Percentiles rank a stretch among this genome's conserved stretches.
These are phyloP conservation scores for Annulohypoxylon bovei DNA, from an alignment of 495 filamentous ascomycete genomes.

Conservation along the genomic window DNA sequence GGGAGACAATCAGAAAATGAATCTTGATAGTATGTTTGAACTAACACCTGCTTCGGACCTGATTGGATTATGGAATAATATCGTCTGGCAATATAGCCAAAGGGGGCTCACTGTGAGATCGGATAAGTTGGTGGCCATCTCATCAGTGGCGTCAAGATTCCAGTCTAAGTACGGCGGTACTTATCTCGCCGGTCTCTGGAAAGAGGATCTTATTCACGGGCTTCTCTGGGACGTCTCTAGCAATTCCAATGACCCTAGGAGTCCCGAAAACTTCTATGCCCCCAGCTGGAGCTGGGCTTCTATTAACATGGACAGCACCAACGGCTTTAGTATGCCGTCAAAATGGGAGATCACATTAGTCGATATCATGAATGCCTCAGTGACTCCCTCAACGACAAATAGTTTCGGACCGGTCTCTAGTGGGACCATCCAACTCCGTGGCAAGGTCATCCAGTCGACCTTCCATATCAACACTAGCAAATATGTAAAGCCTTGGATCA, in stretches of 20 bases:
- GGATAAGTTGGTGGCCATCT: not conserved
- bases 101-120: not conserved
- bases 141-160: not conserved
- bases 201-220: not conserved
- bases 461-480: not conserved
- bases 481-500: not conserved
- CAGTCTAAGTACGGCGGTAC: not conserved
- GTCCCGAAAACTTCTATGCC: not conserved
- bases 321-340: too few relatives aligned
- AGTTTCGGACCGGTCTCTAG: not conserved
- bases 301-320: not conserved
- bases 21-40: not conserved
- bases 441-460: not conserved
- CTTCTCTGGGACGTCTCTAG: not conserved
- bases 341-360: too few relatives aligned
- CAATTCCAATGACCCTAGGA: not conserved
- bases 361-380: not conserved
- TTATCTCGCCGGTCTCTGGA: not conserved
- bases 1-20: not conserved
- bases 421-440: not conserved
- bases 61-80: not conserved
- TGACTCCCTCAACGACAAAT: not conserved
- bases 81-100: not conserved
- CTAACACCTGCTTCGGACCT: too few relatives aligned
- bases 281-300: constrained; percentile 5